Evolutionary conservation across 257 asterid genomes (phyloP), one percentile per base, ranked within the genome.

Genomic region (Anisodus tanguticus): DNA sequence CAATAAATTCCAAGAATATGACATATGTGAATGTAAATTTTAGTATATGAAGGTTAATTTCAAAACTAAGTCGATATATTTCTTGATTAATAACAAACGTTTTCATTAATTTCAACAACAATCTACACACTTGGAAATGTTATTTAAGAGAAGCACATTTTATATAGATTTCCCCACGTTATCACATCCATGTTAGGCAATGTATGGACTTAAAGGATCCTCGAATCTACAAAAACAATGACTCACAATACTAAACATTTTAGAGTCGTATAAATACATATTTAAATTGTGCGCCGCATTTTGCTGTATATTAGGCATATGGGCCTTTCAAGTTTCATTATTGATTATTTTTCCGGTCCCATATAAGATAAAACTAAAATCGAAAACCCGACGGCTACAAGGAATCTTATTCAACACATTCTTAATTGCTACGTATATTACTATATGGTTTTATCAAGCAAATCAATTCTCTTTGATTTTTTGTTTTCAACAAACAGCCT

Each of bases 391-490:
- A 31, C 35, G 1, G 35, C 35, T 31, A 55, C 60, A 3, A 55
- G 60, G 60, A 55, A 55, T 41, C 79, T 19, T 70, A 70, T 43
- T 43, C 79, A 70, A n/a, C 79, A 70, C 43, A 70, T 70, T 70
- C 17, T 70, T n/a, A 3, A 70, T 70, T 51, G 19, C 57, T 43
- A n/a, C 9, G 4, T 9, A 8, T 54, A 49, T 22, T 51, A 12
- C 6, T 2, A 41, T 41, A 41, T 41, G n/a, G 1, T 71, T 71
- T 71, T 71, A 43, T n/a, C 37, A 71, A 71, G 39, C 9, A 4
- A 43, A 71, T 43, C 35, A 43, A 43, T 43, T 22, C 13, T 15
- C 62, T 55, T 55, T 55, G 4, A 0, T 8, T 6, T 19, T 60
- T 3, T 0, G 7, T 62, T 62, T 62, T 62, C 2, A 0, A 13